These are phyloP conservation scores for Solanum microdontum DNA, from an alignment of 257 asterid genomes.

Conservation along the genomic window DNA sequence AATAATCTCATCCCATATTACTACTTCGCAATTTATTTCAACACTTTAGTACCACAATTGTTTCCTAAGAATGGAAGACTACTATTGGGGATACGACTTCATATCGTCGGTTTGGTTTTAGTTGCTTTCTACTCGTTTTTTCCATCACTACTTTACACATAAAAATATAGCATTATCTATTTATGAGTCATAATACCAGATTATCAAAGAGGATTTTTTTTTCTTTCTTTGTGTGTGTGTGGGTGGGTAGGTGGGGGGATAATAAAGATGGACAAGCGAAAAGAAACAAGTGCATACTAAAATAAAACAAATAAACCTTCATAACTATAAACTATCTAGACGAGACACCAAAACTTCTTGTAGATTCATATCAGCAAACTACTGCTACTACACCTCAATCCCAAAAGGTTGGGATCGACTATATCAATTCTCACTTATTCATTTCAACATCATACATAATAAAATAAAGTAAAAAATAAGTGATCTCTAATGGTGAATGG, in stretches of 20 bases:
- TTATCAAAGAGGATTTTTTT: background rate
- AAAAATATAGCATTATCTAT: background rate
- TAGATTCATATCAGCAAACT: background rate
- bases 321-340: background rate
- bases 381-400: background rate
- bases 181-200: background rate
- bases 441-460: background rate
- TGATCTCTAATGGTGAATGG: background rate
- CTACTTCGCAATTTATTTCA: background rate
- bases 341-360: background rate
- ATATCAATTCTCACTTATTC: background rate
- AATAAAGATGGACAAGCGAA: background rate
- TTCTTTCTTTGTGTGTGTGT: background rate
- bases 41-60: background rate
- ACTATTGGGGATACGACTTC: background rate
- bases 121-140: background rate
- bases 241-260: too few species aligned
- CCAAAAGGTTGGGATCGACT: background rate
- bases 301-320: background rate
- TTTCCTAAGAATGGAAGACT: background rate
- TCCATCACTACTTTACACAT: background rate
- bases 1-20: background rate
- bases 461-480: background rate
- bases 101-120: background rate
- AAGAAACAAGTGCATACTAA: background rate